Base-by-base conservation (phyloP, 139 green algal genomes). In the Eudorina sp. region DNA sequence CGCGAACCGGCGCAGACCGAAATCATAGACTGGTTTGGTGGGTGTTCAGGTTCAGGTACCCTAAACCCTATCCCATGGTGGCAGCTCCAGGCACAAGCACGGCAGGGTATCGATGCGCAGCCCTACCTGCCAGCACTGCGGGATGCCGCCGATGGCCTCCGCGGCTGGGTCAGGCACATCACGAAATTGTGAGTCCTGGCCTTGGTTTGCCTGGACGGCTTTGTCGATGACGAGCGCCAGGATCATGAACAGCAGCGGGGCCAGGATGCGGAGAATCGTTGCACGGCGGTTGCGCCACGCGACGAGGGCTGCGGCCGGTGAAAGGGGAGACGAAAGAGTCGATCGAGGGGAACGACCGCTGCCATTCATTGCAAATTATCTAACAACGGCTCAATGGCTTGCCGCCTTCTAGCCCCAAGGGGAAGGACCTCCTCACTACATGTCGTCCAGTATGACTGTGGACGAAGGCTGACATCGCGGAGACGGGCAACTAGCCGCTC, bases 201-300 rank as follows among this genome's bases (percentile, higher is more conserved):
- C 16, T 41, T 78, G n/a, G 25, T 87, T 87, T 1, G 81, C 81
- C 46, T 92, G 58, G 0, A 97, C 38, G 0, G 94, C 94, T n/a
- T 93, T 68, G 79, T 97, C 89, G 4, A 96, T 93, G 0, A 97
- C 75, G 45, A 94, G 94, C 27, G 98, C 93, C 68, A 99, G 93
- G 43, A 99, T 88, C 79, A 99, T 93, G 93, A 99, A 98, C 48
- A 99, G 93, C 79, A 96, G 94, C 4, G 98, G 94, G 0, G 97
- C 94, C 18, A 98, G 53, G 21, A 97, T 48, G 14, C 97, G 93
- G 25, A 99, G 89, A 0, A 94, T 11, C 0, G 96, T 98, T 4
- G 97, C 83, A 0, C 91, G 87, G n/a, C 91, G 76, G 92, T 97
- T 99, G 41, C 97, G 92, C 91, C 92, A 97, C 9, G 94, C 92